Conservation (phyloP, 768 basidiomycete genomes). For the Holtermanniella nyarrowii region DNA sequence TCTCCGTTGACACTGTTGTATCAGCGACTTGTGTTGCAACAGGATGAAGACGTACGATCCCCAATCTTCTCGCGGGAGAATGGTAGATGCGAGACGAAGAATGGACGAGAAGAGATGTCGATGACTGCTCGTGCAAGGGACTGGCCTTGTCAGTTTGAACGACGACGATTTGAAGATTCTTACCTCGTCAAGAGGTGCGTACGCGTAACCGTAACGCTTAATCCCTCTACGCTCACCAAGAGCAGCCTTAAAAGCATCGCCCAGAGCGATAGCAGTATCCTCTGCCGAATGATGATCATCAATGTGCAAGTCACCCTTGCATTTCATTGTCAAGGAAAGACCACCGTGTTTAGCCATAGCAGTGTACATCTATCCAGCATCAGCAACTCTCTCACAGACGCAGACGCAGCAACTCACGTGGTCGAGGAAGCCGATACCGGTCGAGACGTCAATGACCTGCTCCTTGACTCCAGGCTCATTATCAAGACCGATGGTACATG, state of each 20-base stretch:
- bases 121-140: slow-evolving; percentile 91
- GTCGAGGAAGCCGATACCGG: slow-evolving; percentile 97
- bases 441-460: slow-evolving; percentile 74
- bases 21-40: neutral
- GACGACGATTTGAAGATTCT: slow-evolving; percentile 9
- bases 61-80: slow-evolving; percentile 44
- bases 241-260: slow-evolving; percentile 79
- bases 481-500: slow-evolving; percentile 74
- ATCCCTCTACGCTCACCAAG: slow-evolving; percentile 92
- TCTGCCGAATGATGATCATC: slow-evolving; percentile 99
- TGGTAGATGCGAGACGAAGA: slow-evolving; percentile 77
- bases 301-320: slow-evolving; percentile 90
- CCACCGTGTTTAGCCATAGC: slow-evolving; percentile 95
- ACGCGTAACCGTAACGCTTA: slow-evolving; percentile 87
- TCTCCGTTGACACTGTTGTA: slow-evolving; percentile 56
- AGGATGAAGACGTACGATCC: slow-evolving; percentile 48
- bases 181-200: slow-evolving; percentile 94
- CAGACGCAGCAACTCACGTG: slow-evolving; percentile 53
- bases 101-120: slow-evolving; percentile 95
- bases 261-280: slow-evolving; percentile 51
- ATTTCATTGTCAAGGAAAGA: slow-evolving; percentile 80
- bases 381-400: neutral
- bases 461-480: slow-evolving; percentile 52
- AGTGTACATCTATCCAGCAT: slow-evolving; percentile 73
- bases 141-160: slow-evolving; percentile 44